These are phyloP conservation scores for Boletus rubroflammeus DNA, from an alignment of 768 basidiomycete genomes.

Conservation along the genomic window DNA sequence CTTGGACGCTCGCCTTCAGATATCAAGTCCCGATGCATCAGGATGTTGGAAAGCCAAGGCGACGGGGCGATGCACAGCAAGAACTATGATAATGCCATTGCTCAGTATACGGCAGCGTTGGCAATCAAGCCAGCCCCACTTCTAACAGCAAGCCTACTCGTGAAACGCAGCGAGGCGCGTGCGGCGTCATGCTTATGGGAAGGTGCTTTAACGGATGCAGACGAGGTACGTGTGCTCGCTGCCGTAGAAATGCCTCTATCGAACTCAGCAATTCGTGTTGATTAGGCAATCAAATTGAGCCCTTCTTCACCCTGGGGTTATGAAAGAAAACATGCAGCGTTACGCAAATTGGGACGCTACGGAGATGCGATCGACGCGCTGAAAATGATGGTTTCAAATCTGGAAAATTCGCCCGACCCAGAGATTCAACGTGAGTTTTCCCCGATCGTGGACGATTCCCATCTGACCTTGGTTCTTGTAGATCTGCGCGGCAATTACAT, in stretches of 20 bases:
- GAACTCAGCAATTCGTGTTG: background rate
- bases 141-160: background rate
- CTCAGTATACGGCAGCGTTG: conserved; percentile 13
- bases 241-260: background rate
- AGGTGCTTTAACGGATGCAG: conserved; percentile 13
- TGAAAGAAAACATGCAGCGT: conserved; percentile 12
- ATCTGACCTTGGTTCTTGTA: background rate
- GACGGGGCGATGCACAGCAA: conserved; percentile 4
- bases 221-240: conserved; percentile 9
- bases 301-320: conserved; percentile 15
- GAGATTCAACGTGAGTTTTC: conserved; percentile 10
- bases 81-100: conserved; percentile 3
- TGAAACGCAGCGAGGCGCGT: conserved; percentile 15
- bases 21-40: conserved; percentile 6
- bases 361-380: conserved; percentile 7
- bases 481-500: conserved; percentile 9
- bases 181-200: conserved; percentile 3
- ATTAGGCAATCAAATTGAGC: conserved; percentile 8
- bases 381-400: conserved; percentile 3
- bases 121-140: background rate
- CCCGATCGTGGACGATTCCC: background rate
- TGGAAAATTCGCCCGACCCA: conserved; percentile 11
- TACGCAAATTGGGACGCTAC: conserved; percentile 12
- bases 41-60: conserved; percentile 3
- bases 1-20: background rate